These are phyloP conservation scores for Elaeis oleifera DNA, from an alignment of 202 grass and related monocot species.

Conservation along the genomic window DNA sequence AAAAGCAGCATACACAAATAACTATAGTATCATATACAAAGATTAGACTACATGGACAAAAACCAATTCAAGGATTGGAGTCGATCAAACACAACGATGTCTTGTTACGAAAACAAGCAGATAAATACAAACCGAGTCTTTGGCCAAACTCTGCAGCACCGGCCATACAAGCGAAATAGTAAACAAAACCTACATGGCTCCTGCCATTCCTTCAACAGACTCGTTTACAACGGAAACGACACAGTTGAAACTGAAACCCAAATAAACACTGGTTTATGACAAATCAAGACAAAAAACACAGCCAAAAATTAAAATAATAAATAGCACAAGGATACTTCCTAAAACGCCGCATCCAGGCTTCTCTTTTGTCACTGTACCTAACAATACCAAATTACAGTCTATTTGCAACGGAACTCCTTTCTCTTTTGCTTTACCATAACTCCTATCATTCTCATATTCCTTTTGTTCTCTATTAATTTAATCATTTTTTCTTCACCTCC, in stretches of 20 bases:
- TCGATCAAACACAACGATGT: not conserved
- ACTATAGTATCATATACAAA: constrained; percentile 6
- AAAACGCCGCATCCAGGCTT: constrained; percentile 94
- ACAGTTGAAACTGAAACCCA: constrained; percentile 8
- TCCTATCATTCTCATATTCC: not conserved
- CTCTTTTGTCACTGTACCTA: constrained; percentile 55
- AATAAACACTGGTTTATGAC: constrained; percentile 35
- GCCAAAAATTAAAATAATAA: constrained; percentile 20
- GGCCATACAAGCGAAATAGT: constrained; percentile 24
- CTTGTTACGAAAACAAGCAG: not conserved
- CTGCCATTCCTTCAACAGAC: not conserved
- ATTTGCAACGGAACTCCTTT: constrained; percentile 2
- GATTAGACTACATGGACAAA: constrained; percentile 15
- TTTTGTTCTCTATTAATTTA: too few relatives aligned
- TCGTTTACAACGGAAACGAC: not conserved
- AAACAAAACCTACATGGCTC: not conserved
- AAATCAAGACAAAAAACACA: constrained; percentile 52
- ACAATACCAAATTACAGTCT: constrained; percentile 32
- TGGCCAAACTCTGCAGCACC: not conserved
- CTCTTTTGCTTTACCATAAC: not conserved
- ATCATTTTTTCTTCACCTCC: not conserved
- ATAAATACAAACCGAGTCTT: not conserved
- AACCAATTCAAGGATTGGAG: not conserved
- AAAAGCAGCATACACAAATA: not conserved
- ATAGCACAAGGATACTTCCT: constrained; percentile 73